Evolutionary conservation across 768 basidiomycete genomes (phyloP), one percentile per base, ranked within the genome.

Genomic region (Psilocybe cyanescens): DNA sequence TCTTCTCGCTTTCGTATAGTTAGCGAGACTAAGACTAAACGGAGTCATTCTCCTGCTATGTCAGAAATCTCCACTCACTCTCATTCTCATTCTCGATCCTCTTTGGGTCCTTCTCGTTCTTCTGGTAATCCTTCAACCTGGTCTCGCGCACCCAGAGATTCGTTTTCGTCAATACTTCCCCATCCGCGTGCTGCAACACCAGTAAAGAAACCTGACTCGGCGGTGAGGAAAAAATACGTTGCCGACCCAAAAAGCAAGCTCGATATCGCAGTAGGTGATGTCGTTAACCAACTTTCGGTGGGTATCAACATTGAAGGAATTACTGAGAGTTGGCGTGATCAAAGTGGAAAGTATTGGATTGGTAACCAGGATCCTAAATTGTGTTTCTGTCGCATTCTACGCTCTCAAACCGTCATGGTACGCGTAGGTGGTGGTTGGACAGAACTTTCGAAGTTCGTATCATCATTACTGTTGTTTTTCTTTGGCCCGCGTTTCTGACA

Each of bases 341-440:
- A 92, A 75, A 95, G 94, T 63, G 95, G 95, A 17, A 95, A 95
- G 70, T 95, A 96, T 70, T 97, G 94, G 95, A 97, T 97, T 66
- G 96, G 96, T 12, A 89, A 94, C 65, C 87, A 93, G 66, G 93
- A 96, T 55, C 86, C 94, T 5, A 94, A 88, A 73, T 79, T 97
- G 33, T 96, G 94, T 73, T 97, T 95, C 73, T 95, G 94, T 73
- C 85, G 95, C 29, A 97, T 97, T 49, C 76, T 97, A 29, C 87
- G 94, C 9, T 94, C 91, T 1, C 91, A 94, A 68, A 95, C 92
- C 0, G 95, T 97, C 64, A 97, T 97, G 95, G 95, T 98, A 47
- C 86, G 95, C 61, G 94, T 97, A 12, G 95, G 95, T 29, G 96
- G 96, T 37, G 96, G 96, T 16, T 98, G 95, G 95, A 79, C 86